Percentiles rank a stretch among this genome's conserved stretches.
Evolutionary conservation across 75 land plant genomes (phyloP).

Genomic region (Sequoia sempervirens): DNA sequence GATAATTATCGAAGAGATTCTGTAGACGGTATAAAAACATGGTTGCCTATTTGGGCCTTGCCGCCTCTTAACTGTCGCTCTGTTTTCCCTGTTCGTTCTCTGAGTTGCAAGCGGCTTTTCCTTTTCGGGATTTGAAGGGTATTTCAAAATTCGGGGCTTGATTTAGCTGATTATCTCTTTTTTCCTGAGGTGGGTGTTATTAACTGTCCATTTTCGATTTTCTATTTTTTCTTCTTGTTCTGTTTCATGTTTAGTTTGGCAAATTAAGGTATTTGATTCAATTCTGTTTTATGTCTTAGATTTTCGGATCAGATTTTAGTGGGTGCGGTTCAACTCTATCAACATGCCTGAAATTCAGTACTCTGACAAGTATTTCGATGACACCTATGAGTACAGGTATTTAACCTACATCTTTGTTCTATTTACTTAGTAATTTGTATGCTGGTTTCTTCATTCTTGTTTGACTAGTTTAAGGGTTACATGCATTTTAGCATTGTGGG

Average conservation of each 20-base stretch:
- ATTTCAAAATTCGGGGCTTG: not conserved
- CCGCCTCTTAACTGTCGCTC: not conserved
- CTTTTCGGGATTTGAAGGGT: not conserved
- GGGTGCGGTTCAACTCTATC: not conserved
- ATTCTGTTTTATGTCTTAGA: not conserved
- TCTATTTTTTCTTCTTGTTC: no score
- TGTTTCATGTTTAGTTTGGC: not conserved
- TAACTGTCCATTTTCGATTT: not conserved
- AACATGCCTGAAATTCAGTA: slow-evolving; percentile 86
- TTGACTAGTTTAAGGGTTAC: not conserved
- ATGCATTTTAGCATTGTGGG: not conserved
- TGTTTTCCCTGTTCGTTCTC: not conserved
- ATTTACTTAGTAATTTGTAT: not conserved
- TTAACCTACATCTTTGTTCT: not conserved
- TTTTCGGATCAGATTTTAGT: not conserved
- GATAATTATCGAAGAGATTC: no score
- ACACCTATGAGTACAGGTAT: slow-evolving; percentile 84
- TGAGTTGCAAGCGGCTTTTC: not conserved
- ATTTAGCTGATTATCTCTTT: not conserved
- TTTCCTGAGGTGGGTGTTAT: not conserved
- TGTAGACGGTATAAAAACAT: no score
- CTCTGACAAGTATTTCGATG: slow-evolving; percentile 92
- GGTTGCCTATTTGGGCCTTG: no score
- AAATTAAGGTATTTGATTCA: not conserved
- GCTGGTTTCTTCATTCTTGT: not conserved